Evolutionary conservation across 345 rosid species (phyloP).

Genomic region (Geranium rotundifolium): DNA sequence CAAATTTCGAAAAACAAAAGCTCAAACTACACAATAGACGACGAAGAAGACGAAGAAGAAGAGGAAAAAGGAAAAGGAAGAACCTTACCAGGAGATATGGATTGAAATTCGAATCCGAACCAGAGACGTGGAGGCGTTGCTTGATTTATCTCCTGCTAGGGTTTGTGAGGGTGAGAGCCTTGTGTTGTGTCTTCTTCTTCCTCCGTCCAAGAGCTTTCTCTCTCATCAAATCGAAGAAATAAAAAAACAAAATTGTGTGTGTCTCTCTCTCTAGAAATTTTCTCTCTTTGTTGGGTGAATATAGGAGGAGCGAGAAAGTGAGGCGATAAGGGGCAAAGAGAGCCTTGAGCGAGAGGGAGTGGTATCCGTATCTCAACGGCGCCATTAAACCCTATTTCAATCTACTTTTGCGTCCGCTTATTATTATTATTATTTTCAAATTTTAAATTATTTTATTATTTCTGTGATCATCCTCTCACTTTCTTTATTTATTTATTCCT

Average conservation of each 20-base stretch:
- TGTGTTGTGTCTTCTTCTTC: background rate
- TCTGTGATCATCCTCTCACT: too few species aligned
- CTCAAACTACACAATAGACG: background rate
- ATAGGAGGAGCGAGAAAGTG: constrained; percentile 11
- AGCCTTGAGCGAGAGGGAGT: constrained; percentile 12
- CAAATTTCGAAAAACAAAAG: background rate
- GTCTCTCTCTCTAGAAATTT: constrained; percentile 4
- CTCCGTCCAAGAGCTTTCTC: background rate
- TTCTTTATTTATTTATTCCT: too few species aligned
- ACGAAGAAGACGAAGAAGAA: background rate
- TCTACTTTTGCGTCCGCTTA: constrained; percentile 34
- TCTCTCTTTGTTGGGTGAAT: constrained; percentile 15
- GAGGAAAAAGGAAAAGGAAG: background rate
- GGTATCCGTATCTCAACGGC: constrained; percentile 28
- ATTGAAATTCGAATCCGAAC: background rate
- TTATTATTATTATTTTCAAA: too few species aligned
- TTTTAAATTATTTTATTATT: too few species aligned
- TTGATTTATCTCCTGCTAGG: background rate
- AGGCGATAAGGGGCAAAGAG: constrained; percentile 43
- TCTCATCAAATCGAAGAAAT: background rate
- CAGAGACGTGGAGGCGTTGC: background rate
- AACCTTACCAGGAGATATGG: background rate
- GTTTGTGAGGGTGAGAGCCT: background rate
- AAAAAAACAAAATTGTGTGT: background rate
- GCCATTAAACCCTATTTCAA: constrained; percentile 29